Percentiles rank a stretch among this genome's conserved stretches.
Conservation (phyloP, 2,329 filamentous ascomycete genomes). For the Pleurostoma richardsiae region DNA sequence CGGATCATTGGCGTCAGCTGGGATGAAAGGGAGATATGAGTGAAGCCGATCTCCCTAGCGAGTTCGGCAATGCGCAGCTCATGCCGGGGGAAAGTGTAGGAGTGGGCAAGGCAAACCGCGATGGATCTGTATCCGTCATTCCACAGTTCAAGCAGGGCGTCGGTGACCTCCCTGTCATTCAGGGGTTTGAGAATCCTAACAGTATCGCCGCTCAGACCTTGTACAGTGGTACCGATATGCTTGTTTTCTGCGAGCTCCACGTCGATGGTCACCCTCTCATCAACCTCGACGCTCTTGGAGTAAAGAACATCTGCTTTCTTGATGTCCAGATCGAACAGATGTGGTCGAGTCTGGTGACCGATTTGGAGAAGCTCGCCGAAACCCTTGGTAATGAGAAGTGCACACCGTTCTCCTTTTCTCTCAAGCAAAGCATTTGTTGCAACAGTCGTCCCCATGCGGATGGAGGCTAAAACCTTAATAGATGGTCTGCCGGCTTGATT, state of each 20-base stretch:
- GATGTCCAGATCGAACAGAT: slow-evolving; percentile 63
- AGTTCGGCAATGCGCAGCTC: slow-evolving; percentile 62
- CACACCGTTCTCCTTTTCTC: slow-evolving; percentile 60
- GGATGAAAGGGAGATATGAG: slow-evolving; percentile 71
- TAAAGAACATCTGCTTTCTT: slow-evolving; percentile 60
- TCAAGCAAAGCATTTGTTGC: slow-evolving; percentile 64
- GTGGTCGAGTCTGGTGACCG: slow-evolving; percentile 60
- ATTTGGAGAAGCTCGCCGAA: slow-evolving; percentile 65
- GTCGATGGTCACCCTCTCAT: slow-evolving; percentile 3
- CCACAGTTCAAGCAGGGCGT: slow-evolving; percentile 29
- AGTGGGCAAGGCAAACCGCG: slow-evolving; percentile 25
- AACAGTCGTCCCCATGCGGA: slow-evolving; percentile 64
- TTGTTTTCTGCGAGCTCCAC: background rate
- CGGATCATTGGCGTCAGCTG: slow-evolving; percentile 80
- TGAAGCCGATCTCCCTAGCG: slow-evolving; percentile 70
- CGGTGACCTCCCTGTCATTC: slow-evolving; percentile 7
- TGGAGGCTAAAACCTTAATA: background rate
- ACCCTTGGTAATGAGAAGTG: slow-evolving; percentile 60
- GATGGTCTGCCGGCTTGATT: background rate
- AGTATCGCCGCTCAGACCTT: slow-evolving; percentile 19
- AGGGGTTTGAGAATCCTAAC: slow-evolving; percentile 17
- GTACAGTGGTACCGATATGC: slow-evolving; percentile 1
- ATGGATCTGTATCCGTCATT: slow-evolving; percentile 25
- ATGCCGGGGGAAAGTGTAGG: slow-evolving; percentile 22
- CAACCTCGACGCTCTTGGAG: slow-evolving; percentile 51